Evolutionary conservation across 345 rosid species (phyloP).

Genomic region (Populus simonii): DNA sequence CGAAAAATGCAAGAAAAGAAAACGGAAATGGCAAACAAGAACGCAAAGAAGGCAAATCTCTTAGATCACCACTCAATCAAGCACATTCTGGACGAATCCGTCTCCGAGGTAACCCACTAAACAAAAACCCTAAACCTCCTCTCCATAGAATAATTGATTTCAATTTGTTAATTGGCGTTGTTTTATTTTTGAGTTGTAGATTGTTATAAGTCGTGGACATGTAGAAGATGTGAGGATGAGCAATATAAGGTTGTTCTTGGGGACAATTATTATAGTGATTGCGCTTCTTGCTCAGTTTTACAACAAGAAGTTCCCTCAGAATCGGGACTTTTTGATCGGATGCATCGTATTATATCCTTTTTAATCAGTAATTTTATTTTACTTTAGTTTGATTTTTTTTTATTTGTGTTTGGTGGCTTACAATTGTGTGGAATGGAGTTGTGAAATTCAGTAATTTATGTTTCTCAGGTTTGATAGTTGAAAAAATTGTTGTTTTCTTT

Average conservation of each 20-base stretch:
- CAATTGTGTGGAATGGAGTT: not conserved
- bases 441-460: not conserved
- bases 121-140: conserved; percentile 12
- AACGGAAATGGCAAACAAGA: conserved; percentile 50
- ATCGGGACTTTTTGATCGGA: conserved; percentile 69
- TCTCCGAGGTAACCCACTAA: conserved; percentile 55
- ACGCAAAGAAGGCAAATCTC: conserved; percentile 79
- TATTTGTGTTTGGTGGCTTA: conserved; percentile 4
- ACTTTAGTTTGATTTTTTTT: not conserved
- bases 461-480: not conserved
- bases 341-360: conserved; percentile 95
- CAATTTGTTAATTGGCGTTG: not conserved
- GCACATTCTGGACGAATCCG: conserved; percentile 89
- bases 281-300: conserved; percentile 97
- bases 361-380: not conserved
- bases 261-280: conserved; percentile 58
- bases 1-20: conserved; percentile 52
- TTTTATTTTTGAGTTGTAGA: conserved; percentile 30
- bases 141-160: not conserved
- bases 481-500: not conserved
- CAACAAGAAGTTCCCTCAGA: conserved; percentile 98
- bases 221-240: conserved; percentile 85
- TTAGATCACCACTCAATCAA: conserved; percentile 93
- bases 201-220: conserved; percentile 78
- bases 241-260: conserved; percentile 68